phyloP scores from a whole-genome alignment of 805 yeast genomes.

The Helenozyma rhizophorensis region DNA sequence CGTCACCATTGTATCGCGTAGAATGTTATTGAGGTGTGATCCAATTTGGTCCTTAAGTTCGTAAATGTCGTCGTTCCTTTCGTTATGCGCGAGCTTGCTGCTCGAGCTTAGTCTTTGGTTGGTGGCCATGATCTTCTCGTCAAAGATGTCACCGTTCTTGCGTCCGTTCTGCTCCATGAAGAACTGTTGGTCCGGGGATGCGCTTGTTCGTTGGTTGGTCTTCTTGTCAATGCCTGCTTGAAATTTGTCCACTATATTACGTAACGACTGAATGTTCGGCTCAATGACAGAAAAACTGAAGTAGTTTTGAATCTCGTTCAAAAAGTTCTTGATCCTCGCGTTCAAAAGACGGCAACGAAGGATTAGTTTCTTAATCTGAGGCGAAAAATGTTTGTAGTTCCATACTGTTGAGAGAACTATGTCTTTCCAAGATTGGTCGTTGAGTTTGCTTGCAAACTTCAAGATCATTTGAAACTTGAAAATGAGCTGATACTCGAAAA shows the following conservation, averaged over 20 bases:
- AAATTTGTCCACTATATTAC: slow-evolving; percentile 12
- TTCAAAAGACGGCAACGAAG: slow-evolving; percentile 52
- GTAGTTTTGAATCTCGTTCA: slow-evolving; percentile 52
- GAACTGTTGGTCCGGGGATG: slow-evolving; percentile 5
- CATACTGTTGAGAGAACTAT: slow-evolving; percentile 63
- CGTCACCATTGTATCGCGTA: slow-evolving; percentile 66
- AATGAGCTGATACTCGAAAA: slow-evolving; percentile 74
- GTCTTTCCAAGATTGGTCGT: slow-evolving; percentile 63
- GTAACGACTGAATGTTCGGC: slow-evolving; percentile 45
- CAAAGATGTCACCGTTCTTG: slow-evolving; percentile 21
- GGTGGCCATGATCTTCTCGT: slow-evolving; percentile 16
- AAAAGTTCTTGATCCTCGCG: slow-evolving; percentile 51
- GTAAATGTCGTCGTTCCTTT: slow-evolving; percentile 4
- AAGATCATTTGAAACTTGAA: slow-evolving; percentile 66
- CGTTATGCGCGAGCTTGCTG: slow-evolving; percentile 3
- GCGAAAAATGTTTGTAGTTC: slow-evolving; percentile 47
- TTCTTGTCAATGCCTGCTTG: slow-evolving; percentile 2
- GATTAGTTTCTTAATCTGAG: slow-evolving; percentile 49
- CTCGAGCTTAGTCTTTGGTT: slow-evolving; percentile 4
- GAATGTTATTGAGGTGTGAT: slow-evolving; percentile 54
- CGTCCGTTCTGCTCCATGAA: slow-evolving; percentile 8
- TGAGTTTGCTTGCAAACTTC: slow-evolving; percentile 55
- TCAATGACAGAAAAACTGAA: slow-evolving; percentile 58
- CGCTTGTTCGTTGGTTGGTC: neutral
- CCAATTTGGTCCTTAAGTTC: slow-evolving; percentile 44